Evolutionary conservation across 108 stramenopile species (phyloP), one percentile per base, ranked within the genome.

Genomic region (Skeletonema costatum): DNA sequence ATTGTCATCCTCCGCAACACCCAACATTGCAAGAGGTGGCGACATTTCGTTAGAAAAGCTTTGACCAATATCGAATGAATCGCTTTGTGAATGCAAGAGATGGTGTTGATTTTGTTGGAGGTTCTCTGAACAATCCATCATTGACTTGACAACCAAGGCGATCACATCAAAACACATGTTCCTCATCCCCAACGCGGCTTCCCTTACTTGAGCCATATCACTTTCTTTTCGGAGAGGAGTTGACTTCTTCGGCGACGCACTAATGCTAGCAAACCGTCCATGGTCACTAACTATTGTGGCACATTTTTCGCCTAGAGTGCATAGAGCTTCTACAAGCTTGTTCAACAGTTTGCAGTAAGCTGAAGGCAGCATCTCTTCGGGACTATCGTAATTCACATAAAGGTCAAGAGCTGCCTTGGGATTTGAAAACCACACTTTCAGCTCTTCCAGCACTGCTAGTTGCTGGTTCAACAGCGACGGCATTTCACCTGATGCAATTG

Each of bases 301-400:
- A 59, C 86, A 87, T 50, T 87, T 77, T 72, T 96, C 95, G 19
- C 90, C 87, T 3, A 98, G 76, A 50, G 76, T 87, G 60, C 97
- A 92, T 36, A 96, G 70, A 51, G 81, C 84, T 14, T 82, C 76
- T 39, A 88, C 87, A 9, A 96, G 70, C 46, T 89, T 85, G 60
- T 89, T 81, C 39, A 76, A 74, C 33, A 94, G 60, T 67, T 88
- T 92, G 86, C 91, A 93, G 51, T 90, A 78, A 9, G 82, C 66
- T 14, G 70, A 76, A 44, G 87, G 82, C 9, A 93, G 50, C 32
- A 87, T 56, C 32, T 78, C 82, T 29, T 86, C 77, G 17, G 78
- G 56, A 61, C 80, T 70, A 63, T 90, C 90, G 66, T 95, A 98
- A 61, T 96, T 98, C 32, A 96, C 51, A 70, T 85, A 92, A n/a